Evolutionary conservation across 352 stramenopile genomes (phyloP).

Genomic region (Pythium dissimile): DNA sequence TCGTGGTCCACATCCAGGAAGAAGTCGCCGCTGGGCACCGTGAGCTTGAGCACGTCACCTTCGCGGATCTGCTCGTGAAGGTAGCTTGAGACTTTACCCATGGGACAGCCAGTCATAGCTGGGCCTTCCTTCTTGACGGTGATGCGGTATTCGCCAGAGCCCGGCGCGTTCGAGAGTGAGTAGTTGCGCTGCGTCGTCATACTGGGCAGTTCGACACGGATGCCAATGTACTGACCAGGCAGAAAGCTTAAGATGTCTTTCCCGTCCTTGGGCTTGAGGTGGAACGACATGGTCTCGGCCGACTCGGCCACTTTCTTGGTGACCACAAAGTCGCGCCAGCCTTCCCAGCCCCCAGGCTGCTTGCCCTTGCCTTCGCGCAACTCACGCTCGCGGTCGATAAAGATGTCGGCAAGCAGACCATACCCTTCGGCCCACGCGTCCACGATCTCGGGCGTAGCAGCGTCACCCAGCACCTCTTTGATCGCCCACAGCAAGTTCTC

Average conservation of each 20-base stretch:
- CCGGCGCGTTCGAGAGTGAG: slow-evolving; percentile 39
- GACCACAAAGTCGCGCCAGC: slow-evolving; percentile 57
- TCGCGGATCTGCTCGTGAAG: slow-evolving; percentile 52
- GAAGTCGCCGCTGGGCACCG: slow-evolving; percentile 53
- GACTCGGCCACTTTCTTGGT: slow-evolving; percentile 45
- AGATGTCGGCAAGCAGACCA: slow-evolving; percentile 52
- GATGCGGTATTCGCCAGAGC: slow-evolving; percentile 44
- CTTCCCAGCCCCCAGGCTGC: slow-evolving; percentile 43
- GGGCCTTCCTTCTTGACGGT: slow-evolving; percentile 55
- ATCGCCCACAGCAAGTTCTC: slow-evolving; percentile 53
- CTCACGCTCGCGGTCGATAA: slow-evolving; percentile 53
- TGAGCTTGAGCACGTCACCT: slow-evolving; percentile 45
- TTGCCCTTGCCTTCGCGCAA: slow-evolving; percentile 31
- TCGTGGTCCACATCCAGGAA: slow-evolving; percentile 32
- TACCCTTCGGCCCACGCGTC: slow-evolving; percentile 55
- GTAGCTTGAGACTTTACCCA: slow-evolving; percentile 49
- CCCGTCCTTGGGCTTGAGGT: slow-evolving; percentile 40
- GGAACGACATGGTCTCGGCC: slow-evolving; percentile 52
- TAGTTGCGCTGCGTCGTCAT: slow-evolving; percentile 56
- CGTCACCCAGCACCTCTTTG: slow-evolving; percentile 45
- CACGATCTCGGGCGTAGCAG: slow-evolving; percentile 57
- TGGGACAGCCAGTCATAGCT: slow-evolving; percentile 21
- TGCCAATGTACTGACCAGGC: slow-evolving; percentile 55
- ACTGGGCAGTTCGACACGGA: slow-evolving; percentile 40
- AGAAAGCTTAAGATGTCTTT: slow-evolving; percentile 40